A percentile compares a stretch with the other conserved stretches of the same genome.
These are phyloP conservation scores for Ogataea siamensis DNA, from an alignment of 805 yeast genomes.

Conservation along the genomic window DNA sequence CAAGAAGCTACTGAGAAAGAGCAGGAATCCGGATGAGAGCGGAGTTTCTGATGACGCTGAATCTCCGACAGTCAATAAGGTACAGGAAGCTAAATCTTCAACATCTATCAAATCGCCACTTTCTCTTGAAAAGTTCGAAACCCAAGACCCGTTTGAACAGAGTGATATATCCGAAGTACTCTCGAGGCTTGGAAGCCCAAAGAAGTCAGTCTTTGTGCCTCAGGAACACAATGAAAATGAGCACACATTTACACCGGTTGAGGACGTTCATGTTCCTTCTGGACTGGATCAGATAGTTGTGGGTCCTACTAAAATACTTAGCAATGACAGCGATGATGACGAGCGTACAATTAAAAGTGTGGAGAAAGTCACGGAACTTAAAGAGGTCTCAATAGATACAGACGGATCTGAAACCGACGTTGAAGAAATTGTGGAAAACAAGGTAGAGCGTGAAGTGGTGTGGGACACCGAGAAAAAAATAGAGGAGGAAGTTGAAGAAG, in stretches of 20 bases:
- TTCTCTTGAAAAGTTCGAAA: constrained; percentile 26
- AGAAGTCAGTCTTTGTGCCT: too few species aligned
- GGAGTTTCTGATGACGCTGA: constrained; percentile 16
- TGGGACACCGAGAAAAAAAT: constrained; percentile 2
- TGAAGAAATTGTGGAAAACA: constrained; percentile 12
- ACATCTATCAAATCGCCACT: constrained; percentile 16
- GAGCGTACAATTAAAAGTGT: constrained; percentile 19
- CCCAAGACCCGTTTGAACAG: constrained; percentile 15
- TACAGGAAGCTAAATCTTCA: not conserved
- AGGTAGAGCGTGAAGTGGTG: too few species aligned
- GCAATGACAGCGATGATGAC: constrained; percentile 21
- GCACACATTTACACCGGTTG: not conserved
- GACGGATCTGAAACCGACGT: constrained; percentile 15
- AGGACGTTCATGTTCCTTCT: constrained; percentile 2
- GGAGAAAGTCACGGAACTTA: constrained; percentile 15
- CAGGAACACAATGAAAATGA: too few species aligned
- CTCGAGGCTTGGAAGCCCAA: constrained; percentile 9
- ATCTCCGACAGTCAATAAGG: constrained; percentile 12
- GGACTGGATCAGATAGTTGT: constrained; percentile 2
- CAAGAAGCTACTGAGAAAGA: constrained; percentile 19
- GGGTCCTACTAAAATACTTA: constrained; percentile 27
- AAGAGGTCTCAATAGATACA: constrained; percentile 18
- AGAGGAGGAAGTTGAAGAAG: constrained; percentile 8
- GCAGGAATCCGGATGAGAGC: constrained; percentile 10
- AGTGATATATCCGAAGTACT: constrained; percentile 14